Base-by-base conservation (phyloP, 768 basidiomycete species). In the Daedalea quercina region DNA sequence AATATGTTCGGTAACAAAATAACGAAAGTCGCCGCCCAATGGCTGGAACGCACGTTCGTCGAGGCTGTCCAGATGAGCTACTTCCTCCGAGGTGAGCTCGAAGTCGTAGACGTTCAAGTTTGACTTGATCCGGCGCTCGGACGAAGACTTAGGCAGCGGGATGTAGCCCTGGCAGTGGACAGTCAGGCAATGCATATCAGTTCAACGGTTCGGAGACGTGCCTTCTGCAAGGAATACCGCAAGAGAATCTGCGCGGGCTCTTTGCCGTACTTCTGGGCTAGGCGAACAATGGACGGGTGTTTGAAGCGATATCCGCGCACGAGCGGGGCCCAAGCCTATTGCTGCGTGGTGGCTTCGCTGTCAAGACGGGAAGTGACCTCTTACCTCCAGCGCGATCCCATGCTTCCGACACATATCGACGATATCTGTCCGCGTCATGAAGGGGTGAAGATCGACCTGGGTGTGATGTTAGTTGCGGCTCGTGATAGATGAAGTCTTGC, bases 181-280 rank as follows among this genome's bases (percentile, higher is more conserved):
- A 44, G 24, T 22, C 22, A 12, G 3, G 3, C 6, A 9, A 22
- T 9, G 12, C 13, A 43, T 50, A 13, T 17, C 9, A 26, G 26
- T 35, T 26, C 33, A 24, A n/a, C 20, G 8, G 34, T 17, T 19
- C 37, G 3, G 40, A 25, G 22, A 9, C 20, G 33, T 56, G 82
- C 88, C 73, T 87, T 85, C 65, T 93, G 87, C n/a, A 93, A 67
- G 11, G 81, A 84, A 65, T 82, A 90, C n/a, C 87, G 74, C 25
- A 90, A 70, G 35, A 88, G 70, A 45, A 90, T 69, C 58, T 79
- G 77, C 60, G 82, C 74, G n/a, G 76, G 70, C 44, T 71, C 63
- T 60, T 81, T 87, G 35, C 65, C 61, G 63, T 87, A 81, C 64
- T 80, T 82, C 40, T 73, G 59, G 6, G 77, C 75, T 34, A 81